Evolutionary conservation across 2,329 filamentous ascomycete genomes (phyloP).

Genomic region (Monilinia fructigena): DNA sequence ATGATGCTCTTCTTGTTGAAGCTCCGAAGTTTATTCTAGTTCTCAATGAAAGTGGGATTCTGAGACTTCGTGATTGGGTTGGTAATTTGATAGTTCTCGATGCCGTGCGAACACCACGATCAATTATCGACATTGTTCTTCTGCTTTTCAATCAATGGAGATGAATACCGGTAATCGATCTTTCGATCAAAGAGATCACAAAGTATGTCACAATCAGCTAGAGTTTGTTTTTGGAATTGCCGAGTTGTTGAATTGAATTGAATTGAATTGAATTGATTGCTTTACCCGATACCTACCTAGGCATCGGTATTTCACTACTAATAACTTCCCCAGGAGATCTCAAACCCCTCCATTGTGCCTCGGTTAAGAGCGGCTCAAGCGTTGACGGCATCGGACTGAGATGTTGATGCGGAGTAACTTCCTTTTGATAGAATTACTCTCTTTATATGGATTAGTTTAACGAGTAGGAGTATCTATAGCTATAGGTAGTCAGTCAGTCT

Average conservation of each 20-base stretch:
- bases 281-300: neutral
- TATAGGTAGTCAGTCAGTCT: too few species aligned
- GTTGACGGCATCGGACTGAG: neutral
- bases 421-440: neutral
- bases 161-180: neutral
- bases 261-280: too few species aligned
- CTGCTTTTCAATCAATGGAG: neutral
- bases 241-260: neutral
- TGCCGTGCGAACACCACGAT: conserved; percentile 39
- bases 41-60: conserved; percentile 34
- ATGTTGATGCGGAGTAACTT: too few species aligned
- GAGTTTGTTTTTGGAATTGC: neutral
- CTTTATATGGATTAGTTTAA: too few species aligned
- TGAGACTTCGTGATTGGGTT: conserved; percentile 35
- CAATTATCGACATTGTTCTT: conserved; percentile 38
- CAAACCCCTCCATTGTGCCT: conserved; percentile 5
- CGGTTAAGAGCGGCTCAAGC: conserved; percentile 19
- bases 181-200: neutral
- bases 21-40: conserved; percentile 29
- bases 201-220: neutral
- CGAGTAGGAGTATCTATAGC: too few species aligned
- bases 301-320: conserved; percentile 4
- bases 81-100: conserved; percentile 36
- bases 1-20: conserved; percentile 28
- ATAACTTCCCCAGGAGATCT: conserved; percentile 14